Base-by-base conservation (phyloP, 2,329 filamentous ascomycete species). In the Sclerotinia glacialis region DNA sequence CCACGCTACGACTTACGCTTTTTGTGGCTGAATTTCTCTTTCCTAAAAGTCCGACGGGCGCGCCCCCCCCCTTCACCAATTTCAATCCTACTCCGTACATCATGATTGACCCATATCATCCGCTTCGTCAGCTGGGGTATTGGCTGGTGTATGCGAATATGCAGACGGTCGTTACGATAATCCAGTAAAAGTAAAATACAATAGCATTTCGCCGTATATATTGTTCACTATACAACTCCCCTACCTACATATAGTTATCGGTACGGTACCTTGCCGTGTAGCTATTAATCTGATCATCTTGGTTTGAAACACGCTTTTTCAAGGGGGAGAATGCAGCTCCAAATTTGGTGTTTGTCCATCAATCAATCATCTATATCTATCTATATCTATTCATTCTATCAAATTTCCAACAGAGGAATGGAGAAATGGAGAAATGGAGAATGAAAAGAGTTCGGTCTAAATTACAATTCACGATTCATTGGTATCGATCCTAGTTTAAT, bases 21-120 rank as follows among this genome's bases (percentile, higher is more conserved):
- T 65, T 59, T 65, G 44, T 65, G 63, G 63, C 63, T 58, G 63
- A 56, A 59, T 49, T 49, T 49, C 62, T 61, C 44, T 61, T 49
- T 11, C 18, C 21, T 28, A 28, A 47, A 61, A 49, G 42, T 61
- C 58, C 58, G 58, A 58, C 9, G 55, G 16, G 40, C 18, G 28
- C 26, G 49, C 40, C 14, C 26, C 40, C 40, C 44, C 31, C 40
- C 50, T 7, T 31, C 50, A 53, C 28, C 50, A 53, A 53, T 40
- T 40, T 40, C 23, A 31, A 52, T 52, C 49, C 49, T 31, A 18
- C 5, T n/a, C n/a, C n/a, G n/a, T n/a, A n/a, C 11, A 52, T 12
- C 23, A 6, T 58, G 34, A 59, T 47, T 8, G 44, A 62, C 40
- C 46, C 59, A 50, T 40, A 40, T 37, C 59, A 40, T 62, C 59